Base-by-base conservation (phyloP, 2,329 filamentous ascomycete genomes). In the Aureobasidium leucospermi region DNA sequence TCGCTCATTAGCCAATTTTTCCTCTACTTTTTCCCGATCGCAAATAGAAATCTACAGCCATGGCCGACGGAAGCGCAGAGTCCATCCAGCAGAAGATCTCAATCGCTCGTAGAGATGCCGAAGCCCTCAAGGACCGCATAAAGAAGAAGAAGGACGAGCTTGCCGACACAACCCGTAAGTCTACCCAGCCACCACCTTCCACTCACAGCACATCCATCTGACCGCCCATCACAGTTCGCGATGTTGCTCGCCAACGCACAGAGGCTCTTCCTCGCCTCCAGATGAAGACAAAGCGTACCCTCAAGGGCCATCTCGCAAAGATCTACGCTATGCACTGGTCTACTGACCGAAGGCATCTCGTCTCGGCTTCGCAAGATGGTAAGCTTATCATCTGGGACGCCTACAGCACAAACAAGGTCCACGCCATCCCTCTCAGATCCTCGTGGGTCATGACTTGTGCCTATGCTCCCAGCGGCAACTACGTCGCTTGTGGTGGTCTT, bases 281-380 rank as follows among this genome's bases (percentile, higher is more conserved):
- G 73, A 97, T 99, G 94, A 96, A 94, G 82, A 89, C 93, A 65
- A 94, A 96, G 80, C 89, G 91, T 70, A 96, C 92, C 53, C 82
- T 99, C 67, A 97, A 97, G 80, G 94, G 94, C 66, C 94, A 99
- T 82, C 79, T 99, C 67, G 94, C 94, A 69, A 99, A 99, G 80
- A 99, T 99, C 70, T 99, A 99, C 76, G 94, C 94, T 69, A 99
- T 99, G 94, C 94, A 99, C 81, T 99, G 94, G 94, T 97, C 94
- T 36, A 99, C 94, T 65, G 94, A 99, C 78, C 86, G 94, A 72
- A 87, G 94, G 76, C 94, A 97, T 77, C 85, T 97, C 63, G 94
- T 99, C 56, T 97, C 94, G 11, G 94, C 94, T 64, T 99, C 94
- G 67, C 94, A 99, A 77, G 94, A 99, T 71, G 94, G 94, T 74